Conservation (phyloP, 345 rosid species). For the Abelmoschus esculentus region DNA sequence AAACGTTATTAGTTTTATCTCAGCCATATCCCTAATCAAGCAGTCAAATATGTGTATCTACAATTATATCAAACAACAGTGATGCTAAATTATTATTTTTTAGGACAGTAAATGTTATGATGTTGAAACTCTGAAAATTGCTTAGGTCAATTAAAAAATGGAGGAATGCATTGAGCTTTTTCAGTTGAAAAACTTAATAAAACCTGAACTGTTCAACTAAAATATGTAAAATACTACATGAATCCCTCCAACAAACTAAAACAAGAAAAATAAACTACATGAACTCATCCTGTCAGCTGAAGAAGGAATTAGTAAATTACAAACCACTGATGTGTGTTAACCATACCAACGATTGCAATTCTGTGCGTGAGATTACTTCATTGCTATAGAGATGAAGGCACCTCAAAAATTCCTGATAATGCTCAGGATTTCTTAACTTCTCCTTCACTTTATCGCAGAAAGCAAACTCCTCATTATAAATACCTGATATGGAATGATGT, state of each 20-base stretch:
- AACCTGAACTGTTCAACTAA: background rate
- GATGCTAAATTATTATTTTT: background rate
- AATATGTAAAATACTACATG: background rate
- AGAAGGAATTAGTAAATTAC: background rate
- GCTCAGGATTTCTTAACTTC: slow-evolving; percentile 51
- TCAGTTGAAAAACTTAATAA: background rate
- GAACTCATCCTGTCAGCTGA: background rate
- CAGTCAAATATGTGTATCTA: background rate
- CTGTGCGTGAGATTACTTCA: slow-evolving; percentile 71
- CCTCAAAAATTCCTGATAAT: slow-evolving; percentile 42
- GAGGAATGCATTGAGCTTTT: background rate
- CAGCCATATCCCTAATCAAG: background rate
- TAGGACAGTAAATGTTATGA: background rate
- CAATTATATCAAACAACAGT: background rate
- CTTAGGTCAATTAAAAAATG: background rate
- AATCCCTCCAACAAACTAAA: background rate
- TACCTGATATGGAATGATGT: slow-evolving; percentile 39
- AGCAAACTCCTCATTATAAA: slow-evolving; percentile 56
- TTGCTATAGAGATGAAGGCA: slow-evolving; percentile 28
- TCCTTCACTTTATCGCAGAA: slow-evolving; percentile 83
- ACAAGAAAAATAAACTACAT: background rate
- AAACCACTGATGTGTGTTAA: background rate
- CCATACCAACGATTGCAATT: slow-evolving; percentile 80
- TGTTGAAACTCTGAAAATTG: background rate
- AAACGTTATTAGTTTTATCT: slow-evolving; percentile 7